phyloP scores from a whole-genome alignment of 805 yeast species.

The Hanseniaspora lachancei region DNA sequence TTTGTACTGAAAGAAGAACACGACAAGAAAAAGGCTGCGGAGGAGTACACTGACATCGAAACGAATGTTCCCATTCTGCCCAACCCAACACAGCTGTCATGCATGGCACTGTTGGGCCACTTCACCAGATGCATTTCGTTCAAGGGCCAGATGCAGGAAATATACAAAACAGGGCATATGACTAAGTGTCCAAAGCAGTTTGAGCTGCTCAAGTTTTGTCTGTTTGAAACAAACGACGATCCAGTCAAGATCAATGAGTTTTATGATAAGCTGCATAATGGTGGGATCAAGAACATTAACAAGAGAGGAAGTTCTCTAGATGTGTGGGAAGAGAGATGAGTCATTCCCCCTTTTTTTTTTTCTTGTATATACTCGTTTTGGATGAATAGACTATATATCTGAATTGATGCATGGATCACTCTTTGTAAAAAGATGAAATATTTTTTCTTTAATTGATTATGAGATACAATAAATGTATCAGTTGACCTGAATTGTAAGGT shows the following conservation, averaged over 20 bases:
- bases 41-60: conserved; percentile 3
- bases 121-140: conserved; percentile 73
- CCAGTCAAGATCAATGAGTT: conserved; percentile 57
- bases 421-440: too few relatives aligned
- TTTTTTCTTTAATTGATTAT: too few relatives aligned
- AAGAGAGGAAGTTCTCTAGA: conserved; percentile 69
- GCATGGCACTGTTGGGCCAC: conserved; percentile 37
- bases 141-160: conserved; percentile 78
- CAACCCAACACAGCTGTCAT: conserved; percentile 11
- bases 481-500: too few relatives aligned
- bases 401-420: too few relatives aligned
- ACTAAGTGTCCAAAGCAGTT: conserved; percentile 58
- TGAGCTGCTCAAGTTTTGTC: conserved; percentile 68
- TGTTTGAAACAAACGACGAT: conserved; percentile 36
- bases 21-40: not conserved
- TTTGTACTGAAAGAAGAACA: not conserved
- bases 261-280: conserved; percentile 37
- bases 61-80: conserved; percentile 6
- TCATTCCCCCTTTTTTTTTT: too few relatives aligned
- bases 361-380: not conserved
- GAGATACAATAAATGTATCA: too few relatives aligned
- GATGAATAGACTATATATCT: not conserved
- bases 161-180: conserved; percentile 71
- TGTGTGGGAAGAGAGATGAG: conserved; percentile 48
- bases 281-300: conserved; percentile 20